These are phyloP conservation scores for Mycothermus thermophilus DNA, from an alignment of 495 filamentous ascomycete genomes.

Conservation along the genomic window DNA sequence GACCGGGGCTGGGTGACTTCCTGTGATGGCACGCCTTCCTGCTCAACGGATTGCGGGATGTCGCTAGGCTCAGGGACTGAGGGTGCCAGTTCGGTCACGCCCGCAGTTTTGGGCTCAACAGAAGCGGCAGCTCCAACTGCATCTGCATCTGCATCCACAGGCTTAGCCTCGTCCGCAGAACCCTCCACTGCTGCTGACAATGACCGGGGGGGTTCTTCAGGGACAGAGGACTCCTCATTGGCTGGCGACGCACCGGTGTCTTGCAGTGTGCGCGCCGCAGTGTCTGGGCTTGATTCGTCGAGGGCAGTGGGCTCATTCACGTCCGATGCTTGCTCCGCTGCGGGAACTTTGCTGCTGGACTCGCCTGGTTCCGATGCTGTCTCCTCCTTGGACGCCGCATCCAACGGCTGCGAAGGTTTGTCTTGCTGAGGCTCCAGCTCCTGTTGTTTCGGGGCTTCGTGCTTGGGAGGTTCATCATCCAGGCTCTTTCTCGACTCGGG, in stretches of 20 bases:
- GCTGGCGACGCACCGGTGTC: constrained; percentile 21
- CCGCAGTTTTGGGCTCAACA: too few species aligned
- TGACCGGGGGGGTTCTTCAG: constrained; percentile 8
- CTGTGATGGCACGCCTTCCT: constrained; percentile 7
- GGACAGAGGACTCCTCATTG: constrained; percentile 10
- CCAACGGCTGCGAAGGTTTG: background rate
- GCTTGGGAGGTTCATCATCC: too few species aligned
- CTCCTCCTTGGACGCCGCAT: too few species aligned
- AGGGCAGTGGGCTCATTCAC: constrained; percentile 11
- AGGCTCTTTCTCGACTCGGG: too few species aligned
- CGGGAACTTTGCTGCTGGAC: constrained; percentile 9
- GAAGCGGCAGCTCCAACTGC: too few species aligned
- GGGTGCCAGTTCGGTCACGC: too few species aligned
- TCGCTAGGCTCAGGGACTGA: too few species aligned
- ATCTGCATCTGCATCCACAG: constrained; percentile 3
- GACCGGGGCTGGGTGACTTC: constrained; percentile 3
- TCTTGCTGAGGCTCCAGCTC: too few species aligned
- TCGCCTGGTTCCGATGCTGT: too few species aligned
- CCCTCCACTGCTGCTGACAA: too few species aligned
- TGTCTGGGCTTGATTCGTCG: constrained; percentile 21
- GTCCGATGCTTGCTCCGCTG: constrained; percentile 13
- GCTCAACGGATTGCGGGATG: constrained; percentile 4
- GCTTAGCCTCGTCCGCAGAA: constrained; percentile 1
- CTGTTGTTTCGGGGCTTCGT: too few species aligned
- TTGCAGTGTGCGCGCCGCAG: constrained; percentile 10